Percentiles rank a stretch among this genome's conserved stretches.
phyloP scores from a whole-genome alignment of 345 rosid genomes.

The Firmiana major region DNA sequence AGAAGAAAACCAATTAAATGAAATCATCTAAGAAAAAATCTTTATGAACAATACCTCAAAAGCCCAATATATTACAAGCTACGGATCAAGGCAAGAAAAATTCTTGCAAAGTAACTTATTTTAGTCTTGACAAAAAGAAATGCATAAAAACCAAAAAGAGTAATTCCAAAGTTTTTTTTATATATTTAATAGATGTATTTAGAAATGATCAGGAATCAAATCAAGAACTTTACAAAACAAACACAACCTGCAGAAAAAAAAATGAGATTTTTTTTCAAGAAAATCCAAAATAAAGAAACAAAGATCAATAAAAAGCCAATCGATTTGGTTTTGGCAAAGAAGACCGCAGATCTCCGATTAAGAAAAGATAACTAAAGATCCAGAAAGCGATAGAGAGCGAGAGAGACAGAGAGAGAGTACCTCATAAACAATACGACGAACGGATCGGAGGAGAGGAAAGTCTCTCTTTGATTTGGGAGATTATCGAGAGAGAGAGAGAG shows the following conservation, averaged over 20 bases:
- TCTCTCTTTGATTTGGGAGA: constrained; percentile 1
- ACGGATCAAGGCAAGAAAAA: constrained; percentile 2
- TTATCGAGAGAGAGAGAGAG: neutral
- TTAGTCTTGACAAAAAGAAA: neutral
- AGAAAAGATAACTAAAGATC: neutral
- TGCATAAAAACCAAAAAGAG: neutral
- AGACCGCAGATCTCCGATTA: neutral
- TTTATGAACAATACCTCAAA: neutral
- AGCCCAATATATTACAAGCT: neutral
- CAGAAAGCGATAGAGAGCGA: neutral
- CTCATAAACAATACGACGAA: constrained; percentile 21
- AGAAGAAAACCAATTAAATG: neutral
- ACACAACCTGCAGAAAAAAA: neutral
- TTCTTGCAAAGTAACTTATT: neutral
- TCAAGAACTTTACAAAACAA: neutral
- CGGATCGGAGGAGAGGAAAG: constrained; percentile 2
- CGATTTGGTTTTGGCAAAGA: neutral
- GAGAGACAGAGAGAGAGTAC: neutral
- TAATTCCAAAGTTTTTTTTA: neutral
- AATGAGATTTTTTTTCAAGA: neutral
- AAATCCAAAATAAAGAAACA: neutral
- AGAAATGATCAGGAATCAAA: neutral
- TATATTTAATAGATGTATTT: neutral
- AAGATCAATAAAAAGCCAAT: neutral
- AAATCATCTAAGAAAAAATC: neutral